A percentile compares a stretch with the other conserved stretches of the same genome.
Evolutionary conservation across 257 asterid species (phyloP).

Genomic region (Rehmannia glutinosa): DNA sequence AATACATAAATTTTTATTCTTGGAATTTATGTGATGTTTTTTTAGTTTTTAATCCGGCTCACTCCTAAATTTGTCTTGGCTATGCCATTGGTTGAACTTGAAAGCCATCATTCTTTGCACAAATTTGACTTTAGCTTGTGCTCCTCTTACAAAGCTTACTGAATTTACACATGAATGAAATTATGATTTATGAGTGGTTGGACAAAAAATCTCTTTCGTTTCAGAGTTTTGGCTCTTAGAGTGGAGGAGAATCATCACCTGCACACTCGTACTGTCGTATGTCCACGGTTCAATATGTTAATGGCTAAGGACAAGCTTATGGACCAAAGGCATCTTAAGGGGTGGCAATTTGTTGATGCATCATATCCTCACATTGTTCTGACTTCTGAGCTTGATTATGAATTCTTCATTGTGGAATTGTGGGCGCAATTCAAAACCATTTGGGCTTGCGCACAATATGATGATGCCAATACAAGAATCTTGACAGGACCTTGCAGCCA

Average conservation of each 20-base stretch:
- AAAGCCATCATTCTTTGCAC: no score
- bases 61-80: no score
- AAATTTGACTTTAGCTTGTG: no score
- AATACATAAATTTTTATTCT: no score
- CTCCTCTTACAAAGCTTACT: no score
- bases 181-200: not conserved
- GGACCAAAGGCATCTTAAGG: slow-evolving; percentile 26
- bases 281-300: not conserved
- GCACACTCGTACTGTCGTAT: not conserved
- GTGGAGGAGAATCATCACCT: slow-evolving; percentile 12
- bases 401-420: slow-evolving; percentile 28
- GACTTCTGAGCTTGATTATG: slow-evolving; percentile 9
- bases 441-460: not conserved
- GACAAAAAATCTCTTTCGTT: no score
- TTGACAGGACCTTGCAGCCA: not conserved
- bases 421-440: slow-evolving; percentile 21
- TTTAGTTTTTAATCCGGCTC: no score
- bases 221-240: no score
- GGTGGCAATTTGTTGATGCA: not conserved
- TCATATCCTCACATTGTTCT: not conserved
- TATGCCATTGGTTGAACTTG: no score
- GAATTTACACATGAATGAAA: not conserved
- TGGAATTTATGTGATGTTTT: no score
- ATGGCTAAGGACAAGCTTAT: slow-evolving; percentile 2
- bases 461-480: not conserved